Evolutionary conservation across 192 early-diverging fungal species (phyloP), one percentile per base, ranked within the genome.

Genomic region (Coemansia sp.): DNA sequence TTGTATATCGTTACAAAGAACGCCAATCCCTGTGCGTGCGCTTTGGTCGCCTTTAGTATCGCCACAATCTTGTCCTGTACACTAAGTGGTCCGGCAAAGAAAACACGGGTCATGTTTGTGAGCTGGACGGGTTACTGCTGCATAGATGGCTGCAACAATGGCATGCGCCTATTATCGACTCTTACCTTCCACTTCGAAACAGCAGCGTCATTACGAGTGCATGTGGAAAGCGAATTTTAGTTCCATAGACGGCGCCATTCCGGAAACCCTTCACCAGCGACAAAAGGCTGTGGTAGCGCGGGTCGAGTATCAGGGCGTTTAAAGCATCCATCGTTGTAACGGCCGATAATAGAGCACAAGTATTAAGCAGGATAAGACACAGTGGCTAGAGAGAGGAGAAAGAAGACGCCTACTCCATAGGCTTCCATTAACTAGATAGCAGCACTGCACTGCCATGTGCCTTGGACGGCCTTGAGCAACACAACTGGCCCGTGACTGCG

Each of bases 211-310:
- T 98, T 61, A 98, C 94, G 0, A 98, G 76, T 16, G 95, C 95
- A 76, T 98, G 95, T n/a, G 95, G 95, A 66, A 97, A 97, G 45
- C 96, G 84, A 62, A 98, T 90, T 80, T 97, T 95, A 50, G 95
- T 92, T 34, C 95, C 97, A 67, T 98, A 98, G 10, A 98, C 97
- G 47, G 94, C 86, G 64, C 97, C 97, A 76, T 95, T 98, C 62
- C 97, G 86, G 63, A 93, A 90, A 20, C 94, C 94, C 76, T 97
- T 97, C 55, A 97, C 75, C 38, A 97, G 89, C 29, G 92, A 79
- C 40, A 97, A 84, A 10, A 92, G 30, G 63, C 93, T 91, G 82
- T 91, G 92, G 84, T 92, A 87, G 60, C 84, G 78, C n/a, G 93
- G 93, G 63, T 88, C 84, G 58, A 89, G 87, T 30, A 89, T 71